Evolutionary conservation across 2,329 filamentous ascomycete species (phyloP).

Genomic region (Niveomyces coronatus): DNA sequence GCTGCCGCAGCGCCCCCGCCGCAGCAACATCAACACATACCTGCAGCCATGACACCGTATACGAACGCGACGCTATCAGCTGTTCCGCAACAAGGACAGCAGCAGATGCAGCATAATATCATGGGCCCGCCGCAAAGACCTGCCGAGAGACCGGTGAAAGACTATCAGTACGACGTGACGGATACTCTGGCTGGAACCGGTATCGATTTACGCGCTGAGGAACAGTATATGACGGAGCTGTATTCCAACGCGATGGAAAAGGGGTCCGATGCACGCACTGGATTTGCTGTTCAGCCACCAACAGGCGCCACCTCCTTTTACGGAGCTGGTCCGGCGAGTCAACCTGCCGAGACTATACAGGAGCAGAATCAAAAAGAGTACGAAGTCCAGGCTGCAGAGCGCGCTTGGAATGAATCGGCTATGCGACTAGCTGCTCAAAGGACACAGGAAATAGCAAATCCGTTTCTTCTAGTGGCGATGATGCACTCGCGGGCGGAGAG

Average conservation of each 20-base stretch:
- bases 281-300: constrained; percentile 41
- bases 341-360: constrained; percentile 39
- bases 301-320: constrained; percentile 50
- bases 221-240: constrained; percentile 65
- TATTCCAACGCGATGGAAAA: constrained; percentile 42
- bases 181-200: constrained; percentile 78
- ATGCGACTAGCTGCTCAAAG: constrained; percentile 47
- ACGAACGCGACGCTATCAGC: constrained; percentile 21
- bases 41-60: constrained; percentile 17
- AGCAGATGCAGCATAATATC: constrained; percentile 11
- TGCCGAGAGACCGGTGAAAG: constrained; percentile 51
- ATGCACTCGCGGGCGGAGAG: constrained; percentile 48
- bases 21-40: constrained; percentile 22
- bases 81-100: constrained; percentile 14
- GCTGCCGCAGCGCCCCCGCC: constrained; percentile 22
- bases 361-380: constrained; percentile 50
- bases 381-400: constrained; percentile 53
- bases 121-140: constrained; percentile 54
- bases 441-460: constrained; percentile 61
- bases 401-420: constrained; percentile 56
- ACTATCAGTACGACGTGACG: constrained; percentile 61
- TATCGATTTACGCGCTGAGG: constrained; percentile 78
- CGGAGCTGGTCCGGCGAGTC: constrained; percentile 55
- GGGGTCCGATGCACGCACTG: constrained; percentile 36
- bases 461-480: constrained; percentile 59